Base-by-base conservation (phyloP, 805 yeast genomes). In the Schizosaccharomyces lindneri region DNA sequence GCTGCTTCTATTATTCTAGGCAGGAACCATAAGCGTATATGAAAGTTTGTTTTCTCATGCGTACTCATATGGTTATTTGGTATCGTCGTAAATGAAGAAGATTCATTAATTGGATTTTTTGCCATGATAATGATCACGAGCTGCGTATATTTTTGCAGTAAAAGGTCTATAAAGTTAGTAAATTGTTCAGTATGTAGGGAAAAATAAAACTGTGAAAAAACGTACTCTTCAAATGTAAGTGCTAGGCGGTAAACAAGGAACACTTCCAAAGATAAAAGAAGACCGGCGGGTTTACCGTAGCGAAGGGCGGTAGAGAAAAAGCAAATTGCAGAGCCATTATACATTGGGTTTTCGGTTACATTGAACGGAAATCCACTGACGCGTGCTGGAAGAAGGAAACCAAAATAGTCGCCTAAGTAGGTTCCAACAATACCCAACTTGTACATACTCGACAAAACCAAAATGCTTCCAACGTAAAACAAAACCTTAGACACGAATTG, bases 401-500 rank as follows among this genome's bases (percentile, higher is more conserved):
- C 97, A 73, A 93, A 93, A 74, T 93, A 94, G 72, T 93, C 98
- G 55, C 98, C 98, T n/a, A 93, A 74, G 69, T 93, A 93, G 11
- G 98, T 93, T 29, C 98, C 98, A 15, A 96, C 90, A 64, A 93
- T 81, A 29, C 98, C 98, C 65, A 93, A 77, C 15, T 84, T 84
- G 74, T 81, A 90, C 97, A 93, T 90, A 27, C 96, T 87, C 39
- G 82, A 73, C 41, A 85, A 65, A 1, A 89, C 97, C 61, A 93
- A 79, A 9, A 86, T 72, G 66, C 89, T 88, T 27, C 98, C 98
- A 61, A 76, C 70, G 1, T 71, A 80, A 66, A 88, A 84, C 2
- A 75, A 67, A 1, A 71, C 71, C 29, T 76, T 73, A 1, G 93
- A 95, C 5, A 78, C 67, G n/a, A 72, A 72, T 64, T 76, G 73